Evolutionary conservation across 2,329 filamentous ascomycete species (phyloP).

Genomic region (Exophiala oligosperma): DNA sequence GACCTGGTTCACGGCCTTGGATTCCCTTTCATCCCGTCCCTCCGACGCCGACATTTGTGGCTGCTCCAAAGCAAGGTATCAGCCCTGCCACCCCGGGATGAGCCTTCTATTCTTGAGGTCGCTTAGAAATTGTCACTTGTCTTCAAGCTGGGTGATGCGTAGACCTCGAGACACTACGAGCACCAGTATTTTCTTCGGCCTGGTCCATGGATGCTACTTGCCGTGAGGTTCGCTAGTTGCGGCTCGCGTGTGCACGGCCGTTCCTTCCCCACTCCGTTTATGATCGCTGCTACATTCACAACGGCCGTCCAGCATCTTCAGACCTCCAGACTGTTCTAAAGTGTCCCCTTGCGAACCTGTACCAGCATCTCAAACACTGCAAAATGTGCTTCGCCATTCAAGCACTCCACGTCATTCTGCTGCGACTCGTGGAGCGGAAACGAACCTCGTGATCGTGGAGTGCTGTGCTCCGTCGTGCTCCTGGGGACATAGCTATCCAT

Average conservation of each 20-base stretch:
- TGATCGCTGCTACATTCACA: constrained; percentile 14
- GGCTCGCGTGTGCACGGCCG: constrained; percentile 18
- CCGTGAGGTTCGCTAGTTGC: constrained; percentile 15
- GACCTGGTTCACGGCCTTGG: neutral
- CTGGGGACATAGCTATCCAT: neutral
- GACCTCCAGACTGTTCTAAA: neutral
- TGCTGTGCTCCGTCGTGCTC: constrained; percentile 6
- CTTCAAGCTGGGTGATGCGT: neutral
- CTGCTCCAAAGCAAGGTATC: neutral
- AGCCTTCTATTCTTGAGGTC: neutral
- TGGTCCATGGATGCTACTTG: neutral
- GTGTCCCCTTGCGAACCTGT: neutral
- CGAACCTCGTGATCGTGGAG: constrained; percentile 12
- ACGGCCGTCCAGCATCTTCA: constrained; percentile 7
- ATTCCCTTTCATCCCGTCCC: neutral
- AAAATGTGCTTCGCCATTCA: neutral
- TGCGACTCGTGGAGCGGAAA: neutral
- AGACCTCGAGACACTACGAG: neutral
- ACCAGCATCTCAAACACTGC: neutral
- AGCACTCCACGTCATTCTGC: neutral
- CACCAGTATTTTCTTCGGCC: neutral
- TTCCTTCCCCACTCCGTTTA: constrained; percentile 11
- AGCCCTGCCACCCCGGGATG: neutral
- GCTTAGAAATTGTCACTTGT: constrained; percentile 4
- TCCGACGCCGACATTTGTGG: neutral